Evolutionary conservation across 225 moss, liverwort and hornwort genomes (phyloP).

Genomic region (Polytrichum formosum): DNA sequence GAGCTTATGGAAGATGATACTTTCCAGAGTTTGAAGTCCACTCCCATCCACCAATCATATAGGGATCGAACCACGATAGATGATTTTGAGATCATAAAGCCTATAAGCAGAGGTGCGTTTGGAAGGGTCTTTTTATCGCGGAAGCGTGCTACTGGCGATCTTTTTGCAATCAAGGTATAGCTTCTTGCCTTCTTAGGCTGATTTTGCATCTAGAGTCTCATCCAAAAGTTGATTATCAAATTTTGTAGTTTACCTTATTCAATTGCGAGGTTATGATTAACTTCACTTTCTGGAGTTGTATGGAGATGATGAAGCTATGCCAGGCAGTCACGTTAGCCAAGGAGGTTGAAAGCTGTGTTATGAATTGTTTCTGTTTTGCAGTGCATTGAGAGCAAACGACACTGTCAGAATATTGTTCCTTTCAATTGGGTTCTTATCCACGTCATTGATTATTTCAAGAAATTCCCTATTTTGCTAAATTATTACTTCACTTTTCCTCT

Average conservation of each 20-base stretch:
- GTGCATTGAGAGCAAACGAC: too few relatives aligned
- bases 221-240: too few relatives aligned
- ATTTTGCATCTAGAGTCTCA: not conserved
- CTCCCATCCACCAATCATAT: slow-evolving; percentile 54
- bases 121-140: slow-evolving; percentile 64
- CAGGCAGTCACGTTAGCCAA: too few relatives aligned
- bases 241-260: too few relatives aligned
- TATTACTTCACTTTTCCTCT: too few relatives aligned
- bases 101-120: slow-evolving; percentile 62
- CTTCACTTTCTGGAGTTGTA: too few relatives aligned
- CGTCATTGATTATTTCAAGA: too few relatives aligned
- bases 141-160: slow-evolving; percentile 61
- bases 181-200: not conserved
- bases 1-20: slow-evolving; percentile 50
- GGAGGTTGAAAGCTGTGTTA: too few relatives aligned
- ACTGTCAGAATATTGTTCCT: not conserved
- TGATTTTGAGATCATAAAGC: slow-evolving; percentile 71
- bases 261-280: too few relatives aligned
- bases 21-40: slow-evolving; percentile 41
- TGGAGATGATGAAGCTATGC: too few relatives aligned
- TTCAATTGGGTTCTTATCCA: not conserved
- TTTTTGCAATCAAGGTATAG: slow-evolving; percentile 63
- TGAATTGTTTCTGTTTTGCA: too few relatives aligned
- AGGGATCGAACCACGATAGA: slow-evolving; percentile 68
- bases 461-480: too few relatives aligned